Conservation (phyloP, 2,329 filamentous ascomycete genomes). For the Davidsoniella virescens region DNA sequence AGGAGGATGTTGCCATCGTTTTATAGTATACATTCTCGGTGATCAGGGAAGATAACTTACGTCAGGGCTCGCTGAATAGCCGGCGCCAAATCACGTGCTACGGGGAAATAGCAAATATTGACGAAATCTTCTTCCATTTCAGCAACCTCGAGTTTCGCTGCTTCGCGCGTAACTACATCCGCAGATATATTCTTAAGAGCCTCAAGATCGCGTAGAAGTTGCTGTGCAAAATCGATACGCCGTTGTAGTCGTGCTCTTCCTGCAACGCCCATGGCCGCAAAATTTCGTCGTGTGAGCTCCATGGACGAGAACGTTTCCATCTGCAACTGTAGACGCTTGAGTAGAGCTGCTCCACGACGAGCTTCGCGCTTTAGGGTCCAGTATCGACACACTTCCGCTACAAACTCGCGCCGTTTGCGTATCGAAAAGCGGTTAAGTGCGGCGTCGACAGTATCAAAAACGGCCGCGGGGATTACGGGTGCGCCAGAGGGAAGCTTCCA, state of each 20-base stretch:
- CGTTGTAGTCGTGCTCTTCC: conserved; percentile 63
- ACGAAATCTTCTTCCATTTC: conserved; percentile 65
- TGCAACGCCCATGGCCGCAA: conserved; percentile 80
- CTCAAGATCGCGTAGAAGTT: conserved; percentile 59
- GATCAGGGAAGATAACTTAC: conserved; percentile 38
- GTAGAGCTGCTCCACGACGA: conserved; percentile 71
- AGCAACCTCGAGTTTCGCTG: conserved; percentile 58
- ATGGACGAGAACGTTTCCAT: conserved; percentile 95
- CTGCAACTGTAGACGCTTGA: conserved; percentile 86
- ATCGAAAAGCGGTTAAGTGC: conserved; percentile 66
- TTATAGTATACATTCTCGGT: neutral
- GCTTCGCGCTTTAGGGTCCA: conserved; percentile 96
- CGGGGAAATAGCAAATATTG: conserved; percentile 82
- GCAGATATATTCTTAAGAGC: conserved; percentile 55
- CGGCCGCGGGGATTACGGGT: conserved; percentile 77
- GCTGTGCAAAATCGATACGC: conserved; percentile 76
- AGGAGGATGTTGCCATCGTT: no score
- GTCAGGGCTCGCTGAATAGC: conserved; percentile 64
- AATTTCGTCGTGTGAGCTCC: conserved; percentile 90
- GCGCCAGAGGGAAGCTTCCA: conserved; percentile 94
- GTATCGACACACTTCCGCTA: conserved; percentile 86
- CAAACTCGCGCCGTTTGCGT: conserved; percentile 78
- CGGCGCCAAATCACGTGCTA: conserved; percentile 58
- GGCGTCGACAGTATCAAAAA: conserved; percentile 72
- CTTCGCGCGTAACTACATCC: conserved; percentile 59